Conservation (phyloP, 2,329 filamentous ascomycete species). For the Chaetomiaceae sp. region DNA sequence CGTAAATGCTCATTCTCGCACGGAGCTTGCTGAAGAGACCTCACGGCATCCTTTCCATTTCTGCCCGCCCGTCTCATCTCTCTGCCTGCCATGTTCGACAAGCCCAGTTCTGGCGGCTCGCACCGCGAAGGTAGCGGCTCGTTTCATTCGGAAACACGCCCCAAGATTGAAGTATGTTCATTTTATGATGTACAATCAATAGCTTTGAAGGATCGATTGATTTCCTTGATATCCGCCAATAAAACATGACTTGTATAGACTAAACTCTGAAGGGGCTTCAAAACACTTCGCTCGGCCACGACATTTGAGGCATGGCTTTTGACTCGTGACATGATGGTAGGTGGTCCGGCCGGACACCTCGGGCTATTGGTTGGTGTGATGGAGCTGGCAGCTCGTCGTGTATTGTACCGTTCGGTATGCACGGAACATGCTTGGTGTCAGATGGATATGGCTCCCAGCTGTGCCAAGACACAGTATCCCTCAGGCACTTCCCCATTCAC, state of each 20-base stretch:
- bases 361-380: constrained; percentile 1
- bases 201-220: too few species aligned
- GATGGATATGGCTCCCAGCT: background rate
- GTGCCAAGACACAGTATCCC: background rate
- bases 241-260: too few species aligned
- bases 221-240: too few species aligned
- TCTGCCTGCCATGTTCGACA: constrained; percentile 1
- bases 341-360: background rate
- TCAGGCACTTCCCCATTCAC: background rate
- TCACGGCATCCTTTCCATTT: constrained; percentile 5
- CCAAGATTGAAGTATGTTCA: too few species aligned
- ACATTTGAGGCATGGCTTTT: background rate
- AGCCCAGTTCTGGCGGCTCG: too few species aligned
- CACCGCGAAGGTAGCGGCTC: too few species aligned
- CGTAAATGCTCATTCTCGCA: background rate
- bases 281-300: too few species aligned
- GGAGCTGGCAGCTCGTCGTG: constrained; percentile 4
- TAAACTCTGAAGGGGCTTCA: too few species aligned
- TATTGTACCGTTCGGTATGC: constrained; percentile 4
- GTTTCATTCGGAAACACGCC: too few species aligned
- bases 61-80: constrained; percentile 4
- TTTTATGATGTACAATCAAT: too few species aligned
- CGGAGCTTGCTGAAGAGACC: constrained; percentile 9
- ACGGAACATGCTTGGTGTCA: constrained; percentile 6
- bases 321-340: background rate